Evolutionary conservation across 352 stramenopile species (phyloP), one percentile per base, ranked within the genome.

Genomic region (Globisporangium recalcitrans): DNA sequence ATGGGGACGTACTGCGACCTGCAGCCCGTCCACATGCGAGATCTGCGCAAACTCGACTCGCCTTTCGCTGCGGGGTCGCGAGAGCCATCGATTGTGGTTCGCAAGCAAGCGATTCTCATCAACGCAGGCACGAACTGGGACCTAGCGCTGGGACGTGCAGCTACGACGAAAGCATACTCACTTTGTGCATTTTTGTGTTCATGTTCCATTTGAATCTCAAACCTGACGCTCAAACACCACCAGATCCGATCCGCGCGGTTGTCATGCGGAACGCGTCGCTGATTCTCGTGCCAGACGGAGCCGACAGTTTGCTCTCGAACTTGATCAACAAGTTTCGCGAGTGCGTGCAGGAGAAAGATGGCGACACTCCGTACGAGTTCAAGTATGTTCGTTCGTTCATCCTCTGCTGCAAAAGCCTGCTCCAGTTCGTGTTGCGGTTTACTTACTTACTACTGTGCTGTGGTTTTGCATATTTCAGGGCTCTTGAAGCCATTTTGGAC

Each of bases 11-110:
- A 60, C 44, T 73, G 68, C 47, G 71, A 75, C 14, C 54, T 81
- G n/a, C 69, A 83, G 64, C 65, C 65, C 19, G 68, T 83, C 9
- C 74, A 83, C 47, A 77, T 74, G 65, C 69, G 74, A 0, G 74
- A 82, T 47, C 36, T 82, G 34, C 67, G 74, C 22, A 74, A 82
- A 24, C 62, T 82, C 26, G 72, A 80, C 53, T 58, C 72, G 26
- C 64, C 64, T 6, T 80, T 82, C 16, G 57, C 68, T 36, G 65
- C 58, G 7, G 58, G 52, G 1, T 64, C 67, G 13, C 75, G 77
- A 54, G 69, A 77, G 19, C 64, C 74, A 3, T 72, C 69, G 9
- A 75, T 82, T 32, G 59, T 78, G 42, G 62, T 82, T 10, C 71
- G 74, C 16, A 70, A 78, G 55, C 74, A 82, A 62, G 74, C 71